Percentiles rank a stretch among this genome's conserved stretches.
These are phyloP conservation scores for Wickerhamiella sorbophila DNA, from an alignment of 805 yeast genomes.

Conservation along the genomic window DNA sequence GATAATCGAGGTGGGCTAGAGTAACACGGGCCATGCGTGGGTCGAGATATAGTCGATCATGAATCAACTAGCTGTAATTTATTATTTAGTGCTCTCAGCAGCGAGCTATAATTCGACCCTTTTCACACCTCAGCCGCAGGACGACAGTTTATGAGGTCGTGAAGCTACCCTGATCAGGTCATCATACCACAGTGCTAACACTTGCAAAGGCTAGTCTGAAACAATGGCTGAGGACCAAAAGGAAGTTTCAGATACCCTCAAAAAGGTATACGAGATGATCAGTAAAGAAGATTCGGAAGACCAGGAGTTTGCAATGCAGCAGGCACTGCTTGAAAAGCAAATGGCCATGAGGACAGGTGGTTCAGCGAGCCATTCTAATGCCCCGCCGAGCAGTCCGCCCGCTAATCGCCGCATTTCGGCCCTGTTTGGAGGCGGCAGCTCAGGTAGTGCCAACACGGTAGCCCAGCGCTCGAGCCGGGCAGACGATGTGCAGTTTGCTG, in stretches of 20 bases:
- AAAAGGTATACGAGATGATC: not conserved
- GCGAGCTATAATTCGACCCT: no score
- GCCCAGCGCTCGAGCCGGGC: not conserved
- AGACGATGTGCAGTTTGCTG: slow-evolving; percentile 16
- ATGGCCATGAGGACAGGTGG: not conserved
- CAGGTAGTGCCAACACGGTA: not conserved
- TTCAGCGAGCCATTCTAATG: not conserved
- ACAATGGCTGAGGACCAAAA: not conserved
- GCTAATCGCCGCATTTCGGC: not conserved
- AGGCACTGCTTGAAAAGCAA: not conserved
- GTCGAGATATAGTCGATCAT: no score
- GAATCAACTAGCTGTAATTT: no score
- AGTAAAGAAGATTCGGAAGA: not conserved
- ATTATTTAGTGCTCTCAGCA: no score
- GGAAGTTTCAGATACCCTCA: not conserved
- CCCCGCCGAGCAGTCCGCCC: not conserved
- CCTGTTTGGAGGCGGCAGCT: not conserved
- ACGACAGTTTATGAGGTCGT: no score
- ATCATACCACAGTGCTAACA: not conserved
- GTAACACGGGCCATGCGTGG: no score
- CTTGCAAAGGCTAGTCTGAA: not conserved
- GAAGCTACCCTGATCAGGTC: not conserved
- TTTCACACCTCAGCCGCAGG: no score
- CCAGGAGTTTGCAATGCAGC: not conserved
- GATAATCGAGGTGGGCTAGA: no score